Percentiles rank a stretch among this genome's conserved stretches.
phyloP scores from a whole-genome alignment of 768 basidiomycete genomes.

The Clitopilus hobsonii region DNA sequence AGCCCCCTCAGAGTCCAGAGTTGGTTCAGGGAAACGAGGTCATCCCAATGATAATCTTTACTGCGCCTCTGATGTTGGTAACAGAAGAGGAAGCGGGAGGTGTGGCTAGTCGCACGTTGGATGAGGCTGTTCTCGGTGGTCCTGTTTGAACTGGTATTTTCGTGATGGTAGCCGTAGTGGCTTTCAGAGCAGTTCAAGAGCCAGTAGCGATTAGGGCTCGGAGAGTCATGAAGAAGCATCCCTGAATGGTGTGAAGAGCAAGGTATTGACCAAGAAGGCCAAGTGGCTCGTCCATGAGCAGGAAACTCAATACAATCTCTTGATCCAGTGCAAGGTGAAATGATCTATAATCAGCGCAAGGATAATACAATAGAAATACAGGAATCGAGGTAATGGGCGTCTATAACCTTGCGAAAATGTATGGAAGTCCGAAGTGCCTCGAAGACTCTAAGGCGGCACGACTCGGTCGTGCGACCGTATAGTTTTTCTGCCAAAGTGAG shows the following conservation, averaged over 20 bases:
- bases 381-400: not conserved
- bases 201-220: no score
- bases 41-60: not conserved
- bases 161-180: no score
- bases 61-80: not conserved
- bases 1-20: no score
- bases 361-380: conserved; percentile 1
- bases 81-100: not conserved
- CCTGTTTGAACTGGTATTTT: no score
- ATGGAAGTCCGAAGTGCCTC: not conserved
- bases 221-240: no score
- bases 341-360: not conserved
- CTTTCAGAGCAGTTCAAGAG: no score
- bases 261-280: no score
- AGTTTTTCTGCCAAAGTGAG: no score
- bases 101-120: not conserved
- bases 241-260: no score
- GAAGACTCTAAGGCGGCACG: not conserved
- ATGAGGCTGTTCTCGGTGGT: not conserved
- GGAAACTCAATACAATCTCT: no score
- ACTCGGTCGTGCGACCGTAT: not conserved
- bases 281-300: no score
- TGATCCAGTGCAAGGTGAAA: not conserved
- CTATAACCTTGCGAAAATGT: not conserved
- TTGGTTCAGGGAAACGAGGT: not conserved